Evolutionary conservation across 345 rosid species (phyloP).

Genomic region (Moricandia arvensis): DNA sequence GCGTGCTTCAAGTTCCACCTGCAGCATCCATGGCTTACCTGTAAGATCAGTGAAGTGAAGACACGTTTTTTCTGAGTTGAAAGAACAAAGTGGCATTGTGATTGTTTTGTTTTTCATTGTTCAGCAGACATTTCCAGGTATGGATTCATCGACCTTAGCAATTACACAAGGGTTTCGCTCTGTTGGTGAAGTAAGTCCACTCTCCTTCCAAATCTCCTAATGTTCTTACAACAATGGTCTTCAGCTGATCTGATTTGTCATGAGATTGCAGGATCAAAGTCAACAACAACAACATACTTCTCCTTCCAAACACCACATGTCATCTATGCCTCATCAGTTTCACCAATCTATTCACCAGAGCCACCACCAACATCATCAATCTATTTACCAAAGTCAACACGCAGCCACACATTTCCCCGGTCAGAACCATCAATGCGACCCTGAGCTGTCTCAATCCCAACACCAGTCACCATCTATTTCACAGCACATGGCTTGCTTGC

Average conservation of each 20-base stretch:
- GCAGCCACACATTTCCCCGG: constrained; percentile 55
- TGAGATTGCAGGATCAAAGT: constrained; percentile 38
- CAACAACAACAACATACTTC: constrained; percentile 38
- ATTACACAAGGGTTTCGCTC: constrained; percentile 20
- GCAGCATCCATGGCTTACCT: constrained; percentile 57
- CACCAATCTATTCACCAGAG: constrained; percentile 58
- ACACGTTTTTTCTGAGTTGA: neutral
- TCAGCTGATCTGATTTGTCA: neutral
- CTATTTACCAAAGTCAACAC: constrained; percentile 60
- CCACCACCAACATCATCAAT: constrained; percentile 49
- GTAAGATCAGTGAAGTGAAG: constrained; percentile 46
- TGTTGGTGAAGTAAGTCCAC: constrained; percentile 50
- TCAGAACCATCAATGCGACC: constrained; percentile 64
- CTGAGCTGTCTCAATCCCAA: constrained; percentile 64
- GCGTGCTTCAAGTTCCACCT: constrained; percentile 52
- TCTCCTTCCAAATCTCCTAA: neutral
- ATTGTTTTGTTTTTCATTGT: constrained; percentile 18
- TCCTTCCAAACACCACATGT: constrained; percentile 70
- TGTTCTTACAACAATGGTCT: neutral
- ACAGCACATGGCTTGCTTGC: constrained; percentile 70
- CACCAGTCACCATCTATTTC: constrained; percentile 67
- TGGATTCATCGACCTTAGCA: constrained; percentile 53
- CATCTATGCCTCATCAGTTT: constrained; percentile 60
- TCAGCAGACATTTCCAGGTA: constrained; percentile 56
- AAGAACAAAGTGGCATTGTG: constrained; percentile 3